phyloP scores from a whole-genome alignment of 805 yeast genomes.

The Lipomyces japonicus region DNA sequence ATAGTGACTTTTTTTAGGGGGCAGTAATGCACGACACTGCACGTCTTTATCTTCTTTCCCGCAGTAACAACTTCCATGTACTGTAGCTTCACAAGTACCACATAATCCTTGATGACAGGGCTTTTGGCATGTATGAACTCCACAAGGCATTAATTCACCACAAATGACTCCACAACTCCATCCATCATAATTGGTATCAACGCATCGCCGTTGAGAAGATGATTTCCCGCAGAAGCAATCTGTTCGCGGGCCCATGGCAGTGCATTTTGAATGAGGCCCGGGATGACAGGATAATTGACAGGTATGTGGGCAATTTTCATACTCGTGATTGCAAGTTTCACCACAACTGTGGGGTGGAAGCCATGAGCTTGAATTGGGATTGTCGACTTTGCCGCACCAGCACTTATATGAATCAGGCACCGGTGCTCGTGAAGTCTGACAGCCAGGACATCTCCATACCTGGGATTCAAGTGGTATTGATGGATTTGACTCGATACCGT shows the following conservation, averaged over 20 bases:
- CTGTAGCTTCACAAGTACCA: constrained; percentile 58
- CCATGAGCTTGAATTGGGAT: constrained; percentile 48
- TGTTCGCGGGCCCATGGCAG: constrained; percentile 69
- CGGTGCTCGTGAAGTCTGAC: constrained; percentile 49
- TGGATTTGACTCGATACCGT: constrained; percentile 7
- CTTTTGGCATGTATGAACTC: constrained; percentile 59
- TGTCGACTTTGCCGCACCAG: constrained; percentile 81
- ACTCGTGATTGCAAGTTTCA: constrained; percentile 62
- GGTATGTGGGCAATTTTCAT: constrained; percentile 59
- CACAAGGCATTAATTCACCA: constrained; percentile 62
- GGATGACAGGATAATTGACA: constrained; percentile 81
- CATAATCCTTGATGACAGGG: constrained; percentile 80
- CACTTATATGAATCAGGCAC: constrained; percentile 63
- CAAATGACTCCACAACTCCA: constrained; percentile 68
- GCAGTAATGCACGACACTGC: constrained; percentile 42
- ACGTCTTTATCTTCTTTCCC: constrained; percentile 51
- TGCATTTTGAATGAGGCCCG: constrained; percentile 80
- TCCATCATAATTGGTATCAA: constrained; percentile 64
- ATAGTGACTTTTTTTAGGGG: constrained; percentile 24
- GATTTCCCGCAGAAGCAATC: constrained; percentile 72
- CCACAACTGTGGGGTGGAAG: constrained; percentile 87
- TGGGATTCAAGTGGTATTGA: constrained; percentile 23
- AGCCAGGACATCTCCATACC: constrained; percentile 84
- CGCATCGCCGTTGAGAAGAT: constrained; percentile 65
- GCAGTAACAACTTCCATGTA: constrained; percentile 66